These are phyloP conservation scores for Candida glucosophila DNA, from an alignment of 1,139 yeast genomes.

Conservation along the genomic window DNA sequence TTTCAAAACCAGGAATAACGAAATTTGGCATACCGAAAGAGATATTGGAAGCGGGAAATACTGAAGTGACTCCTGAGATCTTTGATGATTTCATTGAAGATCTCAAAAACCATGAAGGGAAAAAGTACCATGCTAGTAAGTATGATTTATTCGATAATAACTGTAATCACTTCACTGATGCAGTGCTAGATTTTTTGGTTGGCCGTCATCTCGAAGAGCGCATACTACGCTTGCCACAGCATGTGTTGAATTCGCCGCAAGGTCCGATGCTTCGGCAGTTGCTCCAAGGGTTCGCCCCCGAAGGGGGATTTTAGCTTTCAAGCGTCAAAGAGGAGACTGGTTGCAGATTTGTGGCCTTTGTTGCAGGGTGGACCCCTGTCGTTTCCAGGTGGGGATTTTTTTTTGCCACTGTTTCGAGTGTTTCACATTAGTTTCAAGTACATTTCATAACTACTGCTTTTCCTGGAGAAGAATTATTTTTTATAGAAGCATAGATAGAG, in stretches of 20 bases:
- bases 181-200: constrained; percentile 48
- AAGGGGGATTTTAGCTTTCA: constrained; percentile 1
- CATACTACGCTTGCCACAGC: constrained; percentile 46
- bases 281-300: constrained; percentile 13
- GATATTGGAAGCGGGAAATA: constrained; percentile 46
- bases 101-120: constrained; percentile 27
- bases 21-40: constrained; percentile 54
- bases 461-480: too few species aligned
- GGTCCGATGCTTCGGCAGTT: constrained; percentile 37
- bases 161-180: constrained; percentile 62
- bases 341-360: too few species aligned
- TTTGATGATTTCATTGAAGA: constrained; percentile 47
- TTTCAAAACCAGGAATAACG: constrained; percentile 39
- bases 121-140: constrained; percentile 35
- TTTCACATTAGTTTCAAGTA: too few species aligned
- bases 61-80: constrained; percentile 43
- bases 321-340: not conserved
- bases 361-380: too few species aligned
- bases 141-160: constrained; percentile 60
- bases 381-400: too few species aligned
- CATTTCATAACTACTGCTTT: too few species aligned
- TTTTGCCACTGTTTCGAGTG: too few species aligned
- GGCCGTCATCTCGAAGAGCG: constrained; percentile 42
- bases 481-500: too few species aligned
- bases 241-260: constrained; percentile 52